These are phyloP conservation scores for Colletotrichum cuscutae DNA, from an alignment of 2,329 filamentous ascomycete genomes.

Conservation along the genomic window DNA sequence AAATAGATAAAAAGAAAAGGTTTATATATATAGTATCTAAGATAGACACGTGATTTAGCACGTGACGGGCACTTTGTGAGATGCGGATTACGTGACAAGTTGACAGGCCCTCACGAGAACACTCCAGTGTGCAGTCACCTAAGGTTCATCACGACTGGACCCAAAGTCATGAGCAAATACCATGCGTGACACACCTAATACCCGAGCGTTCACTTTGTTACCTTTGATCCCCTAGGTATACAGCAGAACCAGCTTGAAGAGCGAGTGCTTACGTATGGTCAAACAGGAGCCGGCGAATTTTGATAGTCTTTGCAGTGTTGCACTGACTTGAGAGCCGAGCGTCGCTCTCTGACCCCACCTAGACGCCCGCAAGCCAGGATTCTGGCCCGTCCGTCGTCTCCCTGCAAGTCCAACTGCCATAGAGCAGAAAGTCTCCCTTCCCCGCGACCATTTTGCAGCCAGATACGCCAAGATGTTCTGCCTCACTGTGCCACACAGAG, in stretches of 20 bases:
- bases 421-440: background rate
- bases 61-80: too few species aligned
- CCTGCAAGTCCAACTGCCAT: slow-evolving; percentile 21
- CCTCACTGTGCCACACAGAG: background rate
- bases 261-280: background rate
- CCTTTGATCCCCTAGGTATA: background rate
- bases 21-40: too few species aligned
- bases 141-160: too few species aligned
- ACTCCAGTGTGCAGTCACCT: too few species aligned
- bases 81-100: too few species aligned
- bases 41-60: too few species aligned
- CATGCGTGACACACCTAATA: background rate
- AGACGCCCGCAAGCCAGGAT: slow-evolving; percentile 14
- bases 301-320: background rate
- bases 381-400: slow-evolving; percentile 3
- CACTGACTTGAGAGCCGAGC: background rate
- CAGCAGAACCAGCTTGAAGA: background rate
- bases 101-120: too few species aligned
- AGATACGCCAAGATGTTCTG: background rate
- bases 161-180: too few species aligned
- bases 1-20: too few species aligned
- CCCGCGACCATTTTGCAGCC: background rate
- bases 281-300: background rate
- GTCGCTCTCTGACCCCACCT: slow-evolving; percentile 14
- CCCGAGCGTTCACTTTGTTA: background rate